Evolutionary conservation across 805 yeast genomes (phyloP).

Genomic region (Yarrowia osloensis): DNA sequence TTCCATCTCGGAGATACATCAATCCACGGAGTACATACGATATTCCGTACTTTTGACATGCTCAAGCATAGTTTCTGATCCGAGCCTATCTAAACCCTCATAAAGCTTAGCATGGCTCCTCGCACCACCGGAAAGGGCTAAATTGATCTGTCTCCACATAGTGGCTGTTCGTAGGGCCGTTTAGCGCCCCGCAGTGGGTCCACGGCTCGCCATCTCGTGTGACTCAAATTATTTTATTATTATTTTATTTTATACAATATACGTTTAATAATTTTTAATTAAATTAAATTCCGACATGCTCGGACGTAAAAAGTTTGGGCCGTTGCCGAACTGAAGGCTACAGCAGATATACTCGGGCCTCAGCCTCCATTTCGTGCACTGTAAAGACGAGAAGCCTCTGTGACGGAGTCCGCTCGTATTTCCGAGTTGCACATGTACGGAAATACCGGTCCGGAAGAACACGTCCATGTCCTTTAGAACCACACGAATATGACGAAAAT

Average conservation of each 20-base stretch:
- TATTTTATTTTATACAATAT: too few species aligned
- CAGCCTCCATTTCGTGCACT: background rate
- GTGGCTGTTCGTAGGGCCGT: background rate
- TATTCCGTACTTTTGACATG: background rate
- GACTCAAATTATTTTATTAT: too few species aligned
- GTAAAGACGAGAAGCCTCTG: background rate
- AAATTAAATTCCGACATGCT: too few species aligned
- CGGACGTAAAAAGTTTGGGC: background rate
- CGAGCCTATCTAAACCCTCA: background rate
- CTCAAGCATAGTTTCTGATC: background rate
- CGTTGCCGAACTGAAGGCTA: background rate
- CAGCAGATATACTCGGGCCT: background rate
- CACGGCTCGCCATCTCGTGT: background rate
- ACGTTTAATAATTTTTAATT: too few species aligned
- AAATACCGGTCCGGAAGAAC: background rate
- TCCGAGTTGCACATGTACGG: too few species aligned
- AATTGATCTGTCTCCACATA: too few species aligned
- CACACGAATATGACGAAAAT: background rate
- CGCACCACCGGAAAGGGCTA: background rate
- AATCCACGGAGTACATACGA: background rate
- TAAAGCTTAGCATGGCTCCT: background rate
- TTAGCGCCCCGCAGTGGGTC: background rate
- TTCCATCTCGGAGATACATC: background rate
- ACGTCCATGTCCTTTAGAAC: too few species aligned
- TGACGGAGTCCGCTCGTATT: constrained; percentile 9